Evolutionary conservation across 129 eudicot genomes (phyloP).

Genomic region (Tagetes patula): DNA sequence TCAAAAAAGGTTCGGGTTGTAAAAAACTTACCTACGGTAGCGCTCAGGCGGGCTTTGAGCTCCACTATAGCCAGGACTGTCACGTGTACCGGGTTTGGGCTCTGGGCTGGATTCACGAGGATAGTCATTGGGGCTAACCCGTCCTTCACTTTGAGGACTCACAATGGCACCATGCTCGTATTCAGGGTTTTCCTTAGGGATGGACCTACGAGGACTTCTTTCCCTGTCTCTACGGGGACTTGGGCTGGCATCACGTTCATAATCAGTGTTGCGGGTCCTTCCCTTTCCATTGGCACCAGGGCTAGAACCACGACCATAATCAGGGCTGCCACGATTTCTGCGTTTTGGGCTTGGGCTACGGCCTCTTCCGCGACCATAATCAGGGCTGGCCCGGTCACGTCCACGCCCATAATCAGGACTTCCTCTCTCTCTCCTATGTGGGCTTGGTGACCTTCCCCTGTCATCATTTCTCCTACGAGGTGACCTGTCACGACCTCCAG

Average conservation of each 20-base stretch:
- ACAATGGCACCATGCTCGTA: conserved; percentile 44
- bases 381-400: conserved; percentile 73
- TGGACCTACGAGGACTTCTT: conserved; percentile 41
- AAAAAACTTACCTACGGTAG: conserved; percentile 45
- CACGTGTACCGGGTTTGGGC: conserved; percentile 30
- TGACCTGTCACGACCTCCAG: conserved; percentile 59
- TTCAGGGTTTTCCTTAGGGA: conserved; percentile 51
- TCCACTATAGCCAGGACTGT: conserved; percentile 52
- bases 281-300: conserved; percentile 44
- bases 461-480: conserved; percentile 71
- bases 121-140: conserved; percentile 46
- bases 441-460: conserved; percentile 66
- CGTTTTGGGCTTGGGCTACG: conserved; percentile 61
- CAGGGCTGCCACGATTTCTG: conserved; percentile 74
- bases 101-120: conserved; percentile 44
- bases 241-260: conserved; percentile 48
- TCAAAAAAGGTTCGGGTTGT: background rate
- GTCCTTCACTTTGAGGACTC: conserved; percentile 47
- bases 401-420: conserved; percentile 95
- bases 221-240: conserved; percentile 57
- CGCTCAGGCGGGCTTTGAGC: conserved; percentile 56
- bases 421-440: conserved; percentile 71
- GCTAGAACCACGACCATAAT: conserved; percentile 54
- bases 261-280: conserved; percentile 38
- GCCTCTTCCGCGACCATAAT: conserved; percentile 69